Evolutionary conservation across 176 grass and related monocot species (phyloP).

Genomic region (Zea luxurians): DNA sequence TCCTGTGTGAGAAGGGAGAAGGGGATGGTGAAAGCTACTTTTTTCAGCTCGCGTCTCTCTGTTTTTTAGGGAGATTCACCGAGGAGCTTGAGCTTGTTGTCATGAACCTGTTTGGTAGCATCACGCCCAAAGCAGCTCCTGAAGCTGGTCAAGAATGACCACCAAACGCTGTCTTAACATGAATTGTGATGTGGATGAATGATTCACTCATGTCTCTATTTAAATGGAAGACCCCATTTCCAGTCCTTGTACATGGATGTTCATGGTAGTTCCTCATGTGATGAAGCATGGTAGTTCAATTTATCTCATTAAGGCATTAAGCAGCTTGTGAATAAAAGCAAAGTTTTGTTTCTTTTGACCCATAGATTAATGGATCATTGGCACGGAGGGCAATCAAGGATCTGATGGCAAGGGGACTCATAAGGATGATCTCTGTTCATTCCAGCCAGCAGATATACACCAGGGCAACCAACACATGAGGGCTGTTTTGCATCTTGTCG

Average conservation of each 20-base stretch:
- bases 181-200: not conserved
- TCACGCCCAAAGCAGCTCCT: too few species aligned
- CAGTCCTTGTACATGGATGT: not conserved
- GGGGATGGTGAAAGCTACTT: too few species aligned
- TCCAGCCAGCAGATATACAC: constrained; percentile 65
- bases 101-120: too few species aligned
- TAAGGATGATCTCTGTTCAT: constrained; percentile 52
- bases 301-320: not conserved
- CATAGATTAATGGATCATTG: constrained; percentile 51
- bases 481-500: not conserved
- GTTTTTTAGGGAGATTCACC: too few species aligned
- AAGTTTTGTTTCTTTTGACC: not conserved
- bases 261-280: not conserved
- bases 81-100: too few species aligned
- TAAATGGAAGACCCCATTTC: not conserved
- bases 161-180: too few species aligned
- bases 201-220: not conserved
- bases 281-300: not conserved
- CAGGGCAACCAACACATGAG: constrained; percentile 57
- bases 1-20: too few species aligned
- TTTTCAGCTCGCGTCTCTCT: too few species aligned
- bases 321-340: not conserved
- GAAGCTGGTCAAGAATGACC: too few species aligned
- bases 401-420: constrained; percentile 42
- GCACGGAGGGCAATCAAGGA: constrained; percentile 60